Conservation (phyloP, 2,329 filamentous ascomycete species). For the Ophiosphaerella korrae region DNA sequence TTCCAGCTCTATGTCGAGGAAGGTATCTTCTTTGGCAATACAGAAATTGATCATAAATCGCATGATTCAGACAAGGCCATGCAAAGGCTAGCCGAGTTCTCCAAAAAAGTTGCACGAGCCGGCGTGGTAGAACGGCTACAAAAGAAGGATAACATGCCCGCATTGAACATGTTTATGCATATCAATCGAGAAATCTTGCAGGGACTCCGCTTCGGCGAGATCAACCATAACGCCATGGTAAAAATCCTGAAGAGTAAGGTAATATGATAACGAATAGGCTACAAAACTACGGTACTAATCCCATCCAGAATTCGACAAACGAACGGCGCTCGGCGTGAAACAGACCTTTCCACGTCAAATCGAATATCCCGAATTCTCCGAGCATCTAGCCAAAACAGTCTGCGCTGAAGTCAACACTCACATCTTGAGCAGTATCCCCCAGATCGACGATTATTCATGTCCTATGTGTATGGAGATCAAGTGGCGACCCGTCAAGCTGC, state of each 20-base stretch:
- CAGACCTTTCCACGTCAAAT: slow-evolving; percentile 65
- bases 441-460: slow-evolving; percentile 83
- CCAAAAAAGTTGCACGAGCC: slow-evolving; percentile 66
- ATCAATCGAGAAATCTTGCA: slow-evolving; percentile 79
- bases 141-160: slow-evolving; percentile 66
- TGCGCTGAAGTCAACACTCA: slow-evolving; percentile 75
- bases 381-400: slow-evolving; percentile 73
- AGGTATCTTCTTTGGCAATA: slow-evolving; percentile 80
- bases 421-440: slow-evolving; percentile 74
- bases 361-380: slow-evolving; percentile 61
- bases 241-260: slow-evolving; percentile 85
- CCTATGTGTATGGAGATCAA: slow-evolving; percentile 79
- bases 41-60: slow-evolving; percentile 71
- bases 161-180: slow-evolving; percentile 70
- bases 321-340: slow-evolving; percentile 73
- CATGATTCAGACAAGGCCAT: slow-evolving; percentile 69
- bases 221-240: slow-evolving; percentile 75
- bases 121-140: slow-evolving; percentile 66
- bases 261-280: background rate
- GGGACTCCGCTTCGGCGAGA: slow-evolving; percentile 81
- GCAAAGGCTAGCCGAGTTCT: slow-evolving; percentile 72
- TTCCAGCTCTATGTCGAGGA: slow-evolving; percentile 83
- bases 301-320: slow-evolving; percentile 78
- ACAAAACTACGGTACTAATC: no score
- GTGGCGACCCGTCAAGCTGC: slow-evolving; percentile 79